phyloP scores from a whole-genome alignment of 2,329 filamentous ascomycete genomes.

The Thermoascus crustaceus region DNA sequence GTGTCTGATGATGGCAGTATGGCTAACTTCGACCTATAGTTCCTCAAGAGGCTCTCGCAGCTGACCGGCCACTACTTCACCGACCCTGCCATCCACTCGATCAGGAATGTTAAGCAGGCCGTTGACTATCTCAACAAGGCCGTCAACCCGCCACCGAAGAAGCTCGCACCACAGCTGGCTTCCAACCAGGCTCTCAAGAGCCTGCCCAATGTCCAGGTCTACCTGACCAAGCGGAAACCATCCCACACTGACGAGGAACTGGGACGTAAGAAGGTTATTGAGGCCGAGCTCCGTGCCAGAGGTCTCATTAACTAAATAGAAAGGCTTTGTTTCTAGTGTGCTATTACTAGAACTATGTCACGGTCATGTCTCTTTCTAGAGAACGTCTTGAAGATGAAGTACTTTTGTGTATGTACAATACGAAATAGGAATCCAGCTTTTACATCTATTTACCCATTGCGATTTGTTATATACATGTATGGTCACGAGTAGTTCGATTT shows the following conservation, averaged over 20 bases:
- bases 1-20: not conserved
- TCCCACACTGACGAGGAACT: conserved; percentile 63
- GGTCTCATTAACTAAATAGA: conserved; percentile 49
- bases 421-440: conserved; percentile 8
- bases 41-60: conserved; percentile 72
- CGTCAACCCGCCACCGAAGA: conserved; percentile 36
- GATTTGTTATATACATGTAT: not conserved
- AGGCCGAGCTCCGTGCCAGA: conserved; percentile 57
- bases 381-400: conserved; percentile 7
- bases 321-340: no score
- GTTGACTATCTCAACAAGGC: conserved; percentile 41
- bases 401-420: conserved; percentile 14
- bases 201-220: conserved; percentile 64
- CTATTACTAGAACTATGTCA: not conserved
- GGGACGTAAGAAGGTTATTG: conserved; percentile 73
- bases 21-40: conserved; percentile 41
- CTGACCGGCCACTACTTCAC: conserved; percentile 69
- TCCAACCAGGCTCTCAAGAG: conserved; percentile 39
- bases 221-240: conserved; percentile 55
- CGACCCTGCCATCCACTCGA: conserved; percentile 57
- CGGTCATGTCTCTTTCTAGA: conserved; percentile 2
- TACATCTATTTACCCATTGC: not conserved
- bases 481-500: not conserved
- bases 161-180: conserved; percentile 55
- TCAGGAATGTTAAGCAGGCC: conserved; percentile 48